A percentile compares a stretch with the other conserved stretches of the same genome.
phyloP scores from a whole-genome alignment of 2,329 filamentous ascomycete species.

The Fusarium kyushuense region DNA sequence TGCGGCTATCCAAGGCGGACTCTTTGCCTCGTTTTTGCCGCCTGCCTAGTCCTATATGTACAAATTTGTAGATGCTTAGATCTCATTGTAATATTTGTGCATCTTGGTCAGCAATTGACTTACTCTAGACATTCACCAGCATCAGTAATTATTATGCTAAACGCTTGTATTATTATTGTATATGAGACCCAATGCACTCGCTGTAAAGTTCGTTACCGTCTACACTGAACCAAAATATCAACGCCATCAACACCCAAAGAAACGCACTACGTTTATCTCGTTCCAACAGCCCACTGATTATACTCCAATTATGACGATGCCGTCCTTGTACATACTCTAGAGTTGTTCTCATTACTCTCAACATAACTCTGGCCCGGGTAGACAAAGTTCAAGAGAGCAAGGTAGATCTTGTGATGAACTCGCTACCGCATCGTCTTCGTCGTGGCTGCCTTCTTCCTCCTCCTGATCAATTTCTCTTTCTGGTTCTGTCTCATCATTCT shows the following conservation, averaged over 20 bases:
- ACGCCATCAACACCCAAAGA: slow-evolving; percentile 22
- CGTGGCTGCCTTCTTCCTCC: background rate
- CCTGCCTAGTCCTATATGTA: slow-evolving; percentile 70
- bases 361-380: background rate
- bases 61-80: background rate
- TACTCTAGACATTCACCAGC: background rate
- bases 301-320: background rate
- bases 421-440: background rate
- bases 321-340: too few relatives aligned
- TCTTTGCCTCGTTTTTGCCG: slow-evolving; percentile 92
- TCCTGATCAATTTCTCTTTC: background rate
- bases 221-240: slow-evolving; percentile 28
- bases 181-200: slow-evolving; percentile 5
- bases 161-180: slow-evolving; percentile 20
- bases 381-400: background rate
- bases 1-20: slow-evolving; percentile 80
- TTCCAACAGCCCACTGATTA: slow-evolving; percentile 3
- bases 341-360: background rate
- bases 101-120: background rate
- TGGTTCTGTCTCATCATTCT: background rate
- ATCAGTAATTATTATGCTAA: background rate
- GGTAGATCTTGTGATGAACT: background rate
- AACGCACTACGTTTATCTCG: slow-evolving; percentile 21
- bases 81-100: background rate
- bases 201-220: slow-evolving; percentile 24